These are phyloP conservation scores for Trematosphaeria pertusa DNA, from an alignment of 2,329 filamentous ascomycete species.

Conservation along the genomic window DNA sequence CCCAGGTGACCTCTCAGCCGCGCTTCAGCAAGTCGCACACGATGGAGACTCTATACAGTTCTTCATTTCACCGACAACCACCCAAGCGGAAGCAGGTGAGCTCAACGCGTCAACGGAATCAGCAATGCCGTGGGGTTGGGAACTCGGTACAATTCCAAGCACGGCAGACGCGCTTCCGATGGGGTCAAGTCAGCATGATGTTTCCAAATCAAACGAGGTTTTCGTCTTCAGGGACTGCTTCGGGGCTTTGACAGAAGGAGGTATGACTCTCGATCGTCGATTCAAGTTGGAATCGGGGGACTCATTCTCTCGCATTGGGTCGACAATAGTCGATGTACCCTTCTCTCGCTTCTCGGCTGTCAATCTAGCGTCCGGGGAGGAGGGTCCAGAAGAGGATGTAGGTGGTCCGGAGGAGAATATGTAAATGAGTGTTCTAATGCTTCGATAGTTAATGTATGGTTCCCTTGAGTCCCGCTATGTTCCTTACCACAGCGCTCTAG, in stretches of 20 bases:
- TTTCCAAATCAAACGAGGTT: slow-evolving; percentile 15
- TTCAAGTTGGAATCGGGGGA: background rate
- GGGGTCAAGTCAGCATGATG: slow-evolving; percentile 26
- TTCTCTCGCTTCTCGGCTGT: slow-evolving; percentile 46
- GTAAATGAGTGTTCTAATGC: slow-evolving; percentile 11
- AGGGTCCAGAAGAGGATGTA: slow-evolving; percentile 10
- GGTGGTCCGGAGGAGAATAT: slow-evolving; percentile 5
- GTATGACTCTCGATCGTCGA: slow-evolving; percentile 43
- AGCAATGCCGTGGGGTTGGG: slow-evolving; percentile 24
- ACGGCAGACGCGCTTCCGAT: slow-evolving; percentile 49
- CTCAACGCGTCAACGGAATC: background rate
- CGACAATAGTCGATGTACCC: slow-evolving; percentile 59
- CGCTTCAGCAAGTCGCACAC: slow-evolving; percentile 64
- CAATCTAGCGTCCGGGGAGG: background rate
- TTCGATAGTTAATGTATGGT: slow-evolving; percentile 7
- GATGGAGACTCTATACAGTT: slow-evolving; percentile 67
- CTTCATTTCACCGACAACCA: slow-evolving; percentile 31
- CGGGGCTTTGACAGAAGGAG: slow-evolving; percentile 68
- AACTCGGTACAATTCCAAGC: slow-evolving; percentile 54
- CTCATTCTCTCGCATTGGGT: slow-evolving; percentile 13
- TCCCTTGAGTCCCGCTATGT: slow-evolving; percentile 3
- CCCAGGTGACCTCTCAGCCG: slow-evolving; percentile 41
- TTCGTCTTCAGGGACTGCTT: slow-evolving; percentile 56
- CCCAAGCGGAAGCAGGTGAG: background rate
- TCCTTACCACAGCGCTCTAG: slow-evolving; percentile 2